Evolutionary conservation across 169 alveolate species (phyloP).

Genomic region (Plasmodium knowlesi): DNA sequence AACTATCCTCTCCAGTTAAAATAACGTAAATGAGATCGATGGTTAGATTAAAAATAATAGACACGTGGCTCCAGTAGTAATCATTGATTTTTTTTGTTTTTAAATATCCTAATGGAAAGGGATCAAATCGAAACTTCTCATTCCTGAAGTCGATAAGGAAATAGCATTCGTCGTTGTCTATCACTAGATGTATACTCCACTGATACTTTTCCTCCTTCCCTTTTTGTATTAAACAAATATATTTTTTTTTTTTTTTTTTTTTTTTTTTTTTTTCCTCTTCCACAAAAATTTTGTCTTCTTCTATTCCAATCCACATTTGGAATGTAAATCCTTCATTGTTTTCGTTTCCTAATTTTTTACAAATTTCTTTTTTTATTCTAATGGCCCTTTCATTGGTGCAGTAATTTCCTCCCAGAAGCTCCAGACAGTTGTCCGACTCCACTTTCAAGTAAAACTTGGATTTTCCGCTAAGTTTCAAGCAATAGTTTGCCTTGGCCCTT

Average conservation of each 20-base stretch:
- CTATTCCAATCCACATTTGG: conserved; percentile 66
- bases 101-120: conserved; percentile 22
- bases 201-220: conserved; percentile 18
- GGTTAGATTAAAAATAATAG: conserved; percentile 35
- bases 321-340: conserved; percentile 68
- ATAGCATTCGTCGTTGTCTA: conserved; percentile 36
- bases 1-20: conserved; percentile 36
- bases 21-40: conserved; percentile 56
- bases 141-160: conserved; percentile 38
- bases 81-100: background rate
- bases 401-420: conserved; percentile 63
- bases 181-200: conserved; percentile 30
- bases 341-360: conserved; percentile 10
- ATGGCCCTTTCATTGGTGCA: conserved; percentile 45
- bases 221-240: conserved; percentile 40
- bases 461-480: conserved; percentile 35
- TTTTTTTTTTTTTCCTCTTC: conserved; percentile 19
- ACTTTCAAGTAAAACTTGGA: conserved; percentile 22
- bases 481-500: conserved; percentile 9
- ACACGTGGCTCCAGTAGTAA: conserved; percentile 41
- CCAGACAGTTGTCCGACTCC: conserved; percentile 38
- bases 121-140: conserved; percentile 23
- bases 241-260: conserved; percentile 7
- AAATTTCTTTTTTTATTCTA: conserved; percentile 41
- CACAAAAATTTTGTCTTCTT: background rate